Conservation (phyloP, 345 rosid species). For the Euphorbia pulcherrima region DNA sequence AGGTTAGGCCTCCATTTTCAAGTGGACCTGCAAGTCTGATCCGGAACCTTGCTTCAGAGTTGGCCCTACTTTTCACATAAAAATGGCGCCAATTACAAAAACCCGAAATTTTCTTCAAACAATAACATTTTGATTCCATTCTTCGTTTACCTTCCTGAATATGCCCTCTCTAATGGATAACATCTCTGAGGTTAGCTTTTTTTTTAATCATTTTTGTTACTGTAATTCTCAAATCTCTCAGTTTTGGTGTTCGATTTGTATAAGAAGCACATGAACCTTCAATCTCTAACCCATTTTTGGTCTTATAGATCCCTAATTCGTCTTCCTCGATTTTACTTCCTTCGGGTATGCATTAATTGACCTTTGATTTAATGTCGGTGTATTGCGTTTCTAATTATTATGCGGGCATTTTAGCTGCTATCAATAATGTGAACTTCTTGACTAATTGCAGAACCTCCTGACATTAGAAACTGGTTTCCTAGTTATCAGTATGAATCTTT, state of each 20-base stretch:
- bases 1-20: no score
- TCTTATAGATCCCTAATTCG: conserved; percentile 19
- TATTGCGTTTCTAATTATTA: background rate
- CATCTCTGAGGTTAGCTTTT: conserved; percentile 3
- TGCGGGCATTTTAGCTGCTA: background rate
- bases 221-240: background rate
- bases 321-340: conserved; percentile 13
- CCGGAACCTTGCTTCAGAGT: no score
- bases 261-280: background rate
- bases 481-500: conserved; percentile 55
- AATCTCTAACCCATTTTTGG: background rate
- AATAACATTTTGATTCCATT: background rate
- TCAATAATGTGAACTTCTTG: background rate
- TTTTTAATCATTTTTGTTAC: background rate
- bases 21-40: no score
- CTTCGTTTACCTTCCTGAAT: background rate
- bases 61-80: no score
- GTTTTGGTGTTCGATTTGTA: background rate
- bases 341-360: conserved; percentile 34
- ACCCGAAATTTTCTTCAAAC: background rate
- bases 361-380: background rate
- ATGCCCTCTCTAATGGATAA: background rate
- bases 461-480: conserved; percentile 55
- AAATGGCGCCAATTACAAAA: background rate
- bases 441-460: conserved; percentile 50